phyloP scores from a whole-genome alignment of 805 yeast genomes.

The Saccharomycopsis capsularis region DNA sequence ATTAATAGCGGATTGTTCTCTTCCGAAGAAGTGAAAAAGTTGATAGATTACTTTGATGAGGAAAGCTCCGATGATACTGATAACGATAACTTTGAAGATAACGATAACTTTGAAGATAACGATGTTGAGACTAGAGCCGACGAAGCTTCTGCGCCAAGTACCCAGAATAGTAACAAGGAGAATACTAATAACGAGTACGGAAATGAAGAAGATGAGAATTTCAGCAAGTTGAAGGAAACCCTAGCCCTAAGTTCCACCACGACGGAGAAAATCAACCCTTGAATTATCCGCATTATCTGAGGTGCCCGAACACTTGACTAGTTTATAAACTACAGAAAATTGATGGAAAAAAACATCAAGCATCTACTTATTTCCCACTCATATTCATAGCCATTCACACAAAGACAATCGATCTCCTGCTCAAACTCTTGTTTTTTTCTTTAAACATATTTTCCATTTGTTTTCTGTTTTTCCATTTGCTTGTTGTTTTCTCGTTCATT shows the following conservation, averaged over 20 bases:
- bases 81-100: background rate
- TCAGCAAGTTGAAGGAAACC: background rate
- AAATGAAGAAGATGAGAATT: background rate
- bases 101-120: background rate
- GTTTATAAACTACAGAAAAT: background rate
- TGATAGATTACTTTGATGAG: background rate
- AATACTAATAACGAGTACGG: background rate
- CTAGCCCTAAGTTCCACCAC: background rate
- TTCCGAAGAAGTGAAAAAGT: background rate
- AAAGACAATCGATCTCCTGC: too few relatives aligned
- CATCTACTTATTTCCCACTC: background rate
- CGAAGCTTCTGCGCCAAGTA: background rate
- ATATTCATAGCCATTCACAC: background rate
- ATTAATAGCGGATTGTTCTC: background rate
- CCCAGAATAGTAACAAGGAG: background rate
- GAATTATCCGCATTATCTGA: background rate
- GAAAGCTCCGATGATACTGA: conserved; percentile 10
- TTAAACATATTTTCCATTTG: too few relatives aligned
- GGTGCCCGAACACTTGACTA: too few relatives aligned
- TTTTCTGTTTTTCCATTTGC: too few relatives aligned
- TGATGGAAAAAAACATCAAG: background rate
- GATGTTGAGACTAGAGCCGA: too few relatives aligned
- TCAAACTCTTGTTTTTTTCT: too few relatives aligned
- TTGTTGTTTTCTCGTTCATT: background rate
- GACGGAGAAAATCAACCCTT: background rate